Percentiles rank a stretch among this genome's conserved stretches.
These are phyloP conservation scores for Leccinum uliginosum DNA, from an alignment of 768 basidiomycete species.

Conservation along the genomic window DNA sequence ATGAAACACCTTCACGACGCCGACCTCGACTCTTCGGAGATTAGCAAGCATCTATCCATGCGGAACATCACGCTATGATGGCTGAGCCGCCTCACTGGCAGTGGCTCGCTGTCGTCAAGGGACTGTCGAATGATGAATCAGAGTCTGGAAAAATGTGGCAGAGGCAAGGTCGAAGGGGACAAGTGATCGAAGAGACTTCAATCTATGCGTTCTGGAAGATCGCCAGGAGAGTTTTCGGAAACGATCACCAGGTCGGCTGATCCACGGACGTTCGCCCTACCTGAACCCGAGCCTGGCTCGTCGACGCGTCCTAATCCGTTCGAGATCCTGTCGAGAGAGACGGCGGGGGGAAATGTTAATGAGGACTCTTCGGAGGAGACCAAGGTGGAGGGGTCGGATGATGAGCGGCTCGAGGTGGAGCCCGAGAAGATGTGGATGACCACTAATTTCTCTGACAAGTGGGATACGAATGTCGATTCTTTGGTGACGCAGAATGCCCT, in stretches of 20 bases:
- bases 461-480: neutral
- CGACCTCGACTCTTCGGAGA: constrained; percentile 32
- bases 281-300: constrained; percentile 3
- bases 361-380: neutral
- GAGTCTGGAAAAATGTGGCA: constrained; percentile 33
- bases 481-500: neutral
- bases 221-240: constrained; percentile 41
- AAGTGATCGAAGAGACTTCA: constrained; percentile 21
- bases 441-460: neutral
- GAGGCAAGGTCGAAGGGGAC: constrained; percentile 26
- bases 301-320: constrained; percentile 16
- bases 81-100: constrained; percentile 44
- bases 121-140: constrained; percentile 12
- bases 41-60: constrained; percentile 44
- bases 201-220: constrained; percentile 50
- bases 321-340: constrained; percentile 5
- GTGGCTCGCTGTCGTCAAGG: constrained; percentile 38
- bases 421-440: constrained; percentile 34
- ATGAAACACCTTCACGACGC: constrained; percentile 40
- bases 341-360: neutral
- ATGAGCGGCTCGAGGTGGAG: neutral
- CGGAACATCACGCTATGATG: constrained; percentile 46
- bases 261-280: neutral
- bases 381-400: constrained; percentile 8
- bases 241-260: neutral